Evolutionary conservation across 768 basidiomycete species (phyloP).

Genomic region (Pisolithus sp.): DNA sequence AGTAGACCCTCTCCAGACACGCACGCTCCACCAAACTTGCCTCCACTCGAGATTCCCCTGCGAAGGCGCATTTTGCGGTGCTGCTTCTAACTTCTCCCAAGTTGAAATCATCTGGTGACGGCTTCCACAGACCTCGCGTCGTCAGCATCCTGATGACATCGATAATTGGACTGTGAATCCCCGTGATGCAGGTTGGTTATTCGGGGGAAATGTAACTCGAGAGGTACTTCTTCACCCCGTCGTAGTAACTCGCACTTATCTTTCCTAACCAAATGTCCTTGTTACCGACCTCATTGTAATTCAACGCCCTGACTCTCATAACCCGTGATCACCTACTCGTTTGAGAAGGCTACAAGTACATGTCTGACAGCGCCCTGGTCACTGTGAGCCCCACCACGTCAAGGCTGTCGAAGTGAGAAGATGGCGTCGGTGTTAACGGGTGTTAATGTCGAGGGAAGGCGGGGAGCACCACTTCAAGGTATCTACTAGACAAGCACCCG

Average conservation of each 20-base stretch:
- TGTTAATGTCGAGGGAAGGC: too few species aligned
- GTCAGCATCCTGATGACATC: slow-evolving; percentile 91
- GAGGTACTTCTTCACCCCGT: too few species aligned
- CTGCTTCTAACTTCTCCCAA: slow-evolving; percentile 12
- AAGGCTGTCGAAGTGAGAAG: slow-evolving; percentile 83
- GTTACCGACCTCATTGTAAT: slow-evolving; percentile 72
- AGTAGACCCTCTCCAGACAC: slow-evolving; percentile 96
- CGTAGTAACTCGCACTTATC: too few species aligned
- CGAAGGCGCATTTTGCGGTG: slow-evolving; percentile 94
- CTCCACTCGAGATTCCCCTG: slow-evolving; percentile 91
- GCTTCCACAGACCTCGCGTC: slow-evolving; percentile 79
- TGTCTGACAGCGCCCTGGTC: slow-evolving; percentile 92
- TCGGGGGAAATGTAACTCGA: slow-evolving; percentile 77
- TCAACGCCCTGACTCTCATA: slow-evolving; percentile 80
- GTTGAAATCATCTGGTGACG: not conserved
- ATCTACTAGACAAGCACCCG: slow-evolving; percentile 79
- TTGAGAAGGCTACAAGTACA: slow-evolving; percentile 92
- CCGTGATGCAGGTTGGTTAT: slow-evolving; percentile 95
- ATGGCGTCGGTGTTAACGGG: slow-evolving; percentile 89
- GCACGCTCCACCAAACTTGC: slow-evolving; percentile 89
- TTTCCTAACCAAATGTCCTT: too few species aligned
- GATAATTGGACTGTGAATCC: slow-evolving; percentile 97
- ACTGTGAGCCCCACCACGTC: slow-evolving; percentile 93
- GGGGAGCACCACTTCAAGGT: slow-evolving; percentile 59
- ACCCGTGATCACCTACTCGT: slow-evolving; percentile 96